Evolutionary conservation across 768 basidiomycete species (phyloP).

Genomic region (Leccinum longicurvipes): DNA sequence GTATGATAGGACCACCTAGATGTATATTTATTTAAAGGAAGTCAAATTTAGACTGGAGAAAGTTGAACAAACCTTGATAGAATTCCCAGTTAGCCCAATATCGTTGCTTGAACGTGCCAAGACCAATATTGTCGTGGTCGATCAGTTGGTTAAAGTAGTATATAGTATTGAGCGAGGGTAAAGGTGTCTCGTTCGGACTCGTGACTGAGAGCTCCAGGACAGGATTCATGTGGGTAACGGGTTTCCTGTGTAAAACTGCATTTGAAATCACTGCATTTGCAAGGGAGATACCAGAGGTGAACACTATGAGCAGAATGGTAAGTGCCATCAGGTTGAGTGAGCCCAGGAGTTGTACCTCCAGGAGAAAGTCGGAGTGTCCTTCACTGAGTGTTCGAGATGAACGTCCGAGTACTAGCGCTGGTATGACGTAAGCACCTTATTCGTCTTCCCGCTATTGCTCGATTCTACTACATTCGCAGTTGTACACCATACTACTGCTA

Average conservation of each 20-base stretch:
- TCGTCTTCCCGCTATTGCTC: too few species aligned
- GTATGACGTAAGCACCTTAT: too few species aligned
- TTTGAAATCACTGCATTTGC: constrained; percentile 18
- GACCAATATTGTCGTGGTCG: constrained; percentile 49
- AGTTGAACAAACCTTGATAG: constrained; percentile 46
- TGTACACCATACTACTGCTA: too few species aligned
- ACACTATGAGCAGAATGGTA: constrained; percentile 1
- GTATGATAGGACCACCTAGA: constrained; percentile 27
- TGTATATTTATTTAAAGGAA: not conserved
- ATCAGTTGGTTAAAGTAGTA: constrained; percentile 33
- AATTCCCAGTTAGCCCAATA: constrained; percentile 70
- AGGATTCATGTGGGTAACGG: constrained; percentile 5
- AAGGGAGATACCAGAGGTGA: constrained; percentile 10
- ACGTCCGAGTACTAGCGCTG: too few species aligned
- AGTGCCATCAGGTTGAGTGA: too few species aligned
- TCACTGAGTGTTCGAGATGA: too few species aligned
- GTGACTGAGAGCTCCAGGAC: constrained; percentile 8
- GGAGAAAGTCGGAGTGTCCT: not conserved
- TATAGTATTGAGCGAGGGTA: constrained; percentile 26
- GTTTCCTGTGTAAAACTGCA: constrained; percentile 21
- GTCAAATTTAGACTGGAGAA: not conserved
- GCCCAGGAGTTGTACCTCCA: not conserved
- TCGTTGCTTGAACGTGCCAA: constrained; percentile 75
- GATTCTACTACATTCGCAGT: too few species aligned
- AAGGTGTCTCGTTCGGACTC: constrained; percentile 21